Evolutionary conservation across 176 grass and related monocot genomes (phyloP), one percentile per base, ranked within the genome.

Genomic region (Triticum timopheevii): DNA sequence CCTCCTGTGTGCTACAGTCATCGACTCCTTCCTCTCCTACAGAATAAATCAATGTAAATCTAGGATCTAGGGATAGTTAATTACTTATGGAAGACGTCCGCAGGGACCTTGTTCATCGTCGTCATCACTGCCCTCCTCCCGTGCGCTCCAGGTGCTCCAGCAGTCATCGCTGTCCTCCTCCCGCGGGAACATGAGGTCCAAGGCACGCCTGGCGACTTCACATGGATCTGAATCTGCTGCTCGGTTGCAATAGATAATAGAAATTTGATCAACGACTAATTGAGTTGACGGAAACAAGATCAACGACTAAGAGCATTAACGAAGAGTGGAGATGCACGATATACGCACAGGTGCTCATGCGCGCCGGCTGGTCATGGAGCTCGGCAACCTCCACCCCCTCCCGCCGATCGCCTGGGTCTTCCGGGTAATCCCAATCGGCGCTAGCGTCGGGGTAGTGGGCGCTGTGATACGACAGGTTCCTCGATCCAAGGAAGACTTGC

Each of bases 131-230:
- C 70, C 70, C 70, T 69, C 17, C 66, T 15, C 22, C 38, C 67
- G 34, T n/a, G 67, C 17, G 34, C 67, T 70, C 67, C 67, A 39
- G 70, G 5, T 73, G 39, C 70, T 73, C 70, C 70, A 73, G 1
- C 13, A 12, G 69, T 73, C 69, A 13, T 40, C 36, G 0, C 42
- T 39, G 70, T 73, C 70, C 6, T 42, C 38, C 4, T 73, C 68
- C 19, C 69, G 69, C 40, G 38, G 69, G 69, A 73, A 73, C 69
- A 73, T 73, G 69, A 73, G 69, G 38, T 44, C 69, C 69, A 73
- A 15, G 69, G 69, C 69, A 73, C 38, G 69, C 20, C 38, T n/a
- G 22, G 69, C 69, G 23, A 73, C 24, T 73, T 73, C 69, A 73
- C 22, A 73, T 8, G 69, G 69, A 42, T 73, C 69, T 15, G 13